These are phyloP conservation scores for Kingdonia uniflora DNA, from an alignment of 164 flowering plant genomes.

Conservation along the genomic window DNA sequence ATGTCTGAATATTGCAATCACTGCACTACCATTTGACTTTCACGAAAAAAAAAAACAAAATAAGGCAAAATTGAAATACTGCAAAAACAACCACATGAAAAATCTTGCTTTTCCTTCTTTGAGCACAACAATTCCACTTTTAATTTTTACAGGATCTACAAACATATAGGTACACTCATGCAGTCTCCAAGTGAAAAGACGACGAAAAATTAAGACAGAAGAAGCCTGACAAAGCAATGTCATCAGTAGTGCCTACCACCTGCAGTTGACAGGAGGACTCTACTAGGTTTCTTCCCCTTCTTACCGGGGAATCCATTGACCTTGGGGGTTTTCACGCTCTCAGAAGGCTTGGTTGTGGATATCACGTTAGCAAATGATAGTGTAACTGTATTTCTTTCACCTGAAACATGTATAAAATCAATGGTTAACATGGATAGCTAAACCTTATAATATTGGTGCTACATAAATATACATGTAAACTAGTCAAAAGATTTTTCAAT, in stretches of 20 bases:
- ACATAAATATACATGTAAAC: background rate
- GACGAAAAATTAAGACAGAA: background rate
- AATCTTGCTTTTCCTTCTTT: no score
- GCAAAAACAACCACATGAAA: no score
- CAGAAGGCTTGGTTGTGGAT: slow-evolving; percentile 40
- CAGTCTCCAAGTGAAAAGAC: background rate
- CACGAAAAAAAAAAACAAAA: no score
- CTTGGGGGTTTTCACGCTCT: slow-evolving; percentile 24
- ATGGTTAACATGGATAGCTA: background rate
- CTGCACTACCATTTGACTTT: no score
- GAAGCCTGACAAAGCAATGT: background rate
- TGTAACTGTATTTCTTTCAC: slow-evolving; percentile 25
- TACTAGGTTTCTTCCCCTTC: slow-evolving; percentile 74
- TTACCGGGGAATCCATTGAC: slow-evolving; percentile 35
- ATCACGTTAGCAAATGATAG: slow-evolving; percentile 64
- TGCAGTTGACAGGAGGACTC: slow-evolving; percentile 78
- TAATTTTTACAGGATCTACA: no score
- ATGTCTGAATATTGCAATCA: no score
- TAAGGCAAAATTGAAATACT: no score
- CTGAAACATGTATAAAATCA: slow-evolving; percentile 24
- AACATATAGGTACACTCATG: background rate
- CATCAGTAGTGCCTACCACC: slow-evolving; percentile 80
- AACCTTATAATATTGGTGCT: background rate
- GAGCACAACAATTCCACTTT: no score
- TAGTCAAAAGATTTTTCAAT: no score